Base-by-base conservation (phyloP, 2,329 filamentous ascomycete species). In the Raffaelea arxii region DNA sequence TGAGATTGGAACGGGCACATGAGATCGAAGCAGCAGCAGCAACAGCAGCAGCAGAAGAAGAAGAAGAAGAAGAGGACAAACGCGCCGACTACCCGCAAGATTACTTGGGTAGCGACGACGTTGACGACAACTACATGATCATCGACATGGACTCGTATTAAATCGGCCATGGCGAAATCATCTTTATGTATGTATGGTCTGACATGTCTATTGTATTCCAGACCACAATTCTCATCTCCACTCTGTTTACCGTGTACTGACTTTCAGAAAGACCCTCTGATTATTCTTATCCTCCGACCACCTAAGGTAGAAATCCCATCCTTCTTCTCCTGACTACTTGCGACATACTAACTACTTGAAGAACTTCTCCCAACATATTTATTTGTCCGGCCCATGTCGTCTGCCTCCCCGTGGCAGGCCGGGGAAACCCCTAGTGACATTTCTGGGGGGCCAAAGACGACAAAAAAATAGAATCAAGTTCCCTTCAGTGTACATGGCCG, bases 351-450 rank as follows among this genome's bases (percentile, higher is more conserved):
- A 36, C 32, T 36, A 6, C 19, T 16, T 36, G 14, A 36, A 36
- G 32, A 36, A 36, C 32, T 44, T 25, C 22, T 19, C 30, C 22
- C 30, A 44, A 18, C 22, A 44, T 44, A 23, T 35, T 44, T 37
- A 24, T n/a, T n/a, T n/a, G n/a, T 44, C 42, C 42, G 42, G 30
- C 42, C 30, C 30, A 44, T 44, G 42, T 37, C 21, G 42, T 44
- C 42, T 44, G 42, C 42, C 42, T 44, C 42, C 42, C 30, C 42
- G 42, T 37, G 30, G 42, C 42, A 32, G 42, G 42, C 42, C 42
- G 30, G 30, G 42, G 42, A 22, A 44, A 44, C 42, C 30, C 19
- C 42, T 32, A 44, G 22, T 18, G 14, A 25, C 10, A 18, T 24
- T 18, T 18, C 30, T 37, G 30, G 30, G 19, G 42, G 42, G 42